Conservation (phyloP, 306 rosid genomes). For the Lathyrus sativus region DNA sequence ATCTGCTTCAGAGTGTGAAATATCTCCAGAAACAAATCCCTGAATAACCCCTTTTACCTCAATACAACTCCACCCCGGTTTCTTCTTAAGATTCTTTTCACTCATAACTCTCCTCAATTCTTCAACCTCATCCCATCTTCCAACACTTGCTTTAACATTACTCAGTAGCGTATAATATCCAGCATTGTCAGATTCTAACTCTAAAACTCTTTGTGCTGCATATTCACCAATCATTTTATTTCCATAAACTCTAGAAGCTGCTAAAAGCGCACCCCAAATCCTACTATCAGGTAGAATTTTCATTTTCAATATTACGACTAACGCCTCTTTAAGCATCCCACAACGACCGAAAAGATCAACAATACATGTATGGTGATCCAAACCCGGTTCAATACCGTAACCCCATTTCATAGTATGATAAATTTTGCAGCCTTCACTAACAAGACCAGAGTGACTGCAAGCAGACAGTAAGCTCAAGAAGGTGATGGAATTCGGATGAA, state of each 20-base stretch:
- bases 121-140: slow-evolving; percentile 64
- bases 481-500: slow-evolving; percentile 55
- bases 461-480: slow-evolving; percentile 63
- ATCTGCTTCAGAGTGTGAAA: slow-evolving; percentile 44
- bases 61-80: slow-evolving; percentile 65
- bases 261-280: slow-evolving; percentile 69
- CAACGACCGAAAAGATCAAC: slow-evolving; percentile 60
- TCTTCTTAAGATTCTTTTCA: slow-evolving; percentile 55
- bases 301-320: slow-evolving; percentile 52
- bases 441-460: slow-evolving; percentile 66
- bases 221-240: slow-evolving; percentile 46
- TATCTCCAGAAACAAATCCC: slow-evolving; percentile 56
- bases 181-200: slow-evolving; percentile 58
- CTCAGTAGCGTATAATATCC: slow-evolving; percentile 58
- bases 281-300: slow-evolving; percentile 48
- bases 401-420: slow-evolving; percentile 56
- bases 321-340: slow-evolving; percentile 58
- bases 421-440: slow-evolving; percentile 53
- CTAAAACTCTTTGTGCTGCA: slow-evolving; percentile 57
- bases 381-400: slow-evolving; percentile 50
- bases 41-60: slow-evolving; percentile 47
- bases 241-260: slow-evolving; percentile 55
- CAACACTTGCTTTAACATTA: slow-evolving; percentile 58
- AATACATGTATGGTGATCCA: slow-evolving; percentile 65
- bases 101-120: slow-evolving; percentile 51